These are phyloP conservation scores for Leccinellum rugosiceps DNA, from an alignment of 768 basidiomycete species.

Conservation along the genomic window DNA sequence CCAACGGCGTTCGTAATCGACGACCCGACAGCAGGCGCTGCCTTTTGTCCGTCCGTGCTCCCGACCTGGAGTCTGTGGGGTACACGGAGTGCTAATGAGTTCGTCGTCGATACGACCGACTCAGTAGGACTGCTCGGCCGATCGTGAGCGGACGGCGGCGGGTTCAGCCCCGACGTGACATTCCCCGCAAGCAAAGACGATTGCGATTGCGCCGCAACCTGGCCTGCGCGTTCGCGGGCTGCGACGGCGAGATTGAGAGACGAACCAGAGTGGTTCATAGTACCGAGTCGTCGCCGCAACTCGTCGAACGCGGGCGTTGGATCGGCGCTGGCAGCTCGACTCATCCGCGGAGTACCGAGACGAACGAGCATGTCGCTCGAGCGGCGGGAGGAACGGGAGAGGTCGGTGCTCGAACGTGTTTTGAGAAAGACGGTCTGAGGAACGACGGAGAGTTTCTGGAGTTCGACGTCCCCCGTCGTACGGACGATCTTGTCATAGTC, in stretches of 20 bases:
- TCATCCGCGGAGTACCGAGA: conserved; percentile 49
- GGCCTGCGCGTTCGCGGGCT: conserved; percentile 44
- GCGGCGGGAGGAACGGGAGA: conserved; percentile 40
- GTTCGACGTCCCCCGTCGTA: conserved; percentile 63
- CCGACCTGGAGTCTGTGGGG: conserved; percentile 66
- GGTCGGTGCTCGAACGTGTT: conserved; percentile 38
- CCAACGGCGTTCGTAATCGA: conserved; percentile 83
- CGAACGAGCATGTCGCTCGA: conserved; percentile 40
- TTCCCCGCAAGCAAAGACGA: conserved; percentile 11
- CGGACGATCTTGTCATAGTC: conserved; percentile 64
- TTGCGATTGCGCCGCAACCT: conserved; percentile 8
- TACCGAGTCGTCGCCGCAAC: conserved; percentile 68
- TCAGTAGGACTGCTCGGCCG: conserved; percentile 80
- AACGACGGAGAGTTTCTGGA: conserved; percentile 85
- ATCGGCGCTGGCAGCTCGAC: conserved; percentile 49
- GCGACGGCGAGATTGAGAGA: conserved; percentile 50
- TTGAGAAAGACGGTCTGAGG: conserved; percentile 90
- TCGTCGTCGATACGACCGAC: conserved; percentile 70
- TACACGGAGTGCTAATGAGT: conserved; percentile 57
- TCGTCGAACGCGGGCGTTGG: conserved; percentile 70
- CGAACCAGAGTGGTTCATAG: conserved; percentile 68
- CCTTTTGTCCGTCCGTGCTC: conserved; percentile 75
- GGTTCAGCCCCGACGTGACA: conserved; percentile 19
- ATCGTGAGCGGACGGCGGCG: conserved; percentile 33
- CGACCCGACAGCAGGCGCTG: conserved; percentile 85